Base-by-base conservation (phyloP, 108 stramenopile species). In the Asterionellopsis glacialis region DNA sequence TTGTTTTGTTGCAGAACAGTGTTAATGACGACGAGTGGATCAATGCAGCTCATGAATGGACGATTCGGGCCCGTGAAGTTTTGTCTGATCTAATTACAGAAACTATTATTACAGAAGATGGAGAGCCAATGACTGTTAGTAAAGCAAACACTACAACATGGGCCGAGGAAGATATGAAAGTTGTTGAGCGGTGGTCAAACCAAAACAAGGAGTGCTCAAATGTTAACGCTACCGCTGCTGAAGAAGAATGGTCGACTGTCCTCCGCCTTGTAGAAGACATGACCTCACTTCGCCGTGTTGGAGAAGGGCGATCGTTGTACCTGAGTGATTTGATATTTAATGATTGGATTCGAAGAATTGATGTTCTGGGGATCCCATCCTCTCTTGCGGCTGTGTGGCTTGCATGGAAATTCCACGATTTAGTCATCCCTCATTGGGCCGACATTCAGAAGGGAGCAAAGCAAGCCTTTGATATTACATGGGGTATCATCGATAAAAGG, bases 341-440 rank as follows among this genome's bases (percentile, higher is more conserved):
- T 6, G 25, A 65, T 41, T 75, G 69, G 70, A 16, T 61, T 13
- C 59, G 44, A 44, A 74, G 67, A 53, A 75, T 79, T 52, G 81
- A 91, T 68, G 57, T 87, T 40, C 47, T 85, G 19, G 84, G 84
- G 15, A 74, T 91, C 45, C 86, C 86, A 25, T 87, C 84, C 2
- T 75, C 85, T 1, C 60, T 78, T 16, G 39, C 76, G 10, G 39
- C 75, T 41, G 64, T 91, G 43, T 33, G 54, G 47, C 55, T 70
- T 26, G 84, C 90, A 7, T 64, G 66, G 12, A 51, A 67, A 45
- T 43, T 82, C 1, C 86, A 87, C 51, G 70, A 78, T n/a, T 39
- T 69, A 9, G 51, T 79, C 13, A 52, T 49, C 27, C 84, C 81
- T 1, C 73, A 87, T 52, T 77, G 47, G 52, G 82, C 75, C 38